Conservation (phyloP, 768 basidiomycete genomes). For the Suillus luteus region DNA sequence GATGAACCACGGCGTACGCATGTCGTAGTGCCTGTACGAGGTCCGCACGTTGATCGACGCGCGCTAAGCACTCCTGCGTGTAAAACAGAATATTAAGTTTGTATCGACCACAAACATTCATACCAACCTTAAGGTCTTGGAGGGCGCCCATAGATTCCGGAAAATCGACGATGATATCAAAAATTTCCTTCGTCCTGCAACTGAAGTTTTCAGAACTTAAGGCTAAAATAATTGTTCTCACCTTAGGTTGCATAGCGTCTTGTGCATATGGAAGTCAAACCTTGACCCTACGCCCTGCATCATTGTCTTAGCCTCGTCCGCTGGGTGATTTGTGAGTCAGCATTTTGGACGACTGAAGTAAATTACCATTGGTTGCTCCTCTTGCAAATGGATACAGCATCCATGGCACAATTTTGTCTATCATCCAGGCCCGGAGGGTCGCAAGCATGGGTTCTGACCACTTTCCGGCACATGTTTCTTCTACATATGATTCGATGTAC, state of each 20-base stretch:
- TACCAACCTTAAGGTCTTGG: conserved; percentile 75
- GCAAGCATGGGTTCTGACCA: conserved; percentile 72
- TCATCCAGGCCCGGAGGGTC: conserved; percentile 73
- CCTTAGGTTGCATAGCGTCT: conserved; percentile 87
- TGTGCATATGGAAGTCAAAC: conserved; percentile 93
- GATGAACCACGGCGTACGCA: conserved; percentile 48
- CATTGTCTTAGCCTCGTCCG: conserved; percentile 71
- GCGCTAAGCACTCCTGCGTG: conserved; percentile 70
- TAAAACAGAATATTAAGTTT: not conserved
- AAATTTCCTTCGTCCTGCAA: conserved; percentile 75
- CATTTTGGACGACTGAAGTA: conserved; percentile 13
- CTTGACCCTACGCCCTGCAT: conserved; percentile 76
- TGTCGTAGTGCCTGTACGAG: conserved; percentile 78
- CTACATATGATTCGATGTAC: conserved; percentile 76
- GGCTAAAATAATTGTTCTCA: conserved; percentile 35
- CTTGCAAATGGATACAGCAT: conserved; percentile 79
- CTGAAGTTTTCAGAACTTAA: conserved; percentile 3
- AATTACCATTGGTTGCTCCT: conserved; percentile 54
- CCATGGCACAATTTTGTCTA: conserved; percentile 80
- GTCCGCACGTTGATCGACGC: conserved; percentile 76
- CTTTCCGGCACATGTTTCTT: conserved; percentile 61
- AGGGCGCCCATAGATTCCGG: conserved; percentile 86
- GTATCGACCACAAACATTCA: not conserved
- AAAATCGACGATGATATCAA: conserved; percentile 94
- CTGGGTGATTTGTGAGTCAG: conserved; percentile 37